Evolutionary conservation across 495 filamentous ascomycete genomes (phyloP), one percentile per base, ranked within the genome.

Genomic region (Podospora appendiculata): DNA sequence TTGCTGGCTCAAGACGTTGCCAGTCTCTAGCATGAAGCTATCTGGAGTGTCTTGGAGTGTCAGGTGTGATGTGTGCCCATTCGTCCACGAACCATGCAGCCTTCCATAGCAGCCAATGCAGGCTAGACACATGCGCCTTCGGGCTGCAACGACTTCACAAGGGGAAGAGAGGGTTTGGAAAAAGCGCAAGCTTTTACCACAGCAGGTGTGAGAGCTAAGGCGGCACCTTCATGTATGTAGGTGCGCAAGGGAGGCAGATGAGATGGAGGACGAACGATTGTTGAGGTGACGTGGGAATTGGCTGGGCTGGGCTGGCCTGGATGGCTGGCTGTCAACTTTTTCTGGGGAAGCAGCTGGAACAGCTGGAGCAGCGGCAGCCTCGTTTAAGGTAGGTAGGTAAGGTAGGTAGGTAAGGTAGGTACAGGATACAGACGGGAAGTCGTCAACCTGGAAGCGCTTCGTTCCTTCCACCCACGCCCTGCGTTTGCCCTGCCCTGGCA

Each of bases 81-180:
- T 57, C 55, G 58, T 58, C 55, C 57, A 58, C 54, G 55, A 58
- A 53, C 47, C 25, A 58, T 69, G 67, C 67, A 65, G 57, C 62
- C 51, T 52, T 52, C 64, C 63, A 63, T 57, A 61, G 58, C 59
- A 64, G 52, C 73, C 70, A 75, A 74, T 77, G 64, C 62, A 58
- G 55, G 60, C 62, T 59, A 69, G 65, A 71, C 72, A 73, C 69
- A 77, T 74, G 69, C 67, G 59, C 60, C 53, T 55, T 43, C 62
- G 61, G 66, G 59, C 64, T 58, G 52, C 52, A 57, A 54, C 42
- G 46, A 53, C 14, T 33, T 19, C 6, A 17, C 36, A n/a, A 39
- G 16, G 17, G 12, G 19, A 13, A 19, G 10, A 32, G 32, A n/a
- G 32, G n/a, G n/a, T 14, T 32, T 18, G 13, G 52, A 48, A 48